Evolutionary conservation across 2,329 filamentous ascomycete genomes (phyloP), one percentile per base, ranked within the genome.

Genomic region (Exophiala dermatitidis): DNA sequence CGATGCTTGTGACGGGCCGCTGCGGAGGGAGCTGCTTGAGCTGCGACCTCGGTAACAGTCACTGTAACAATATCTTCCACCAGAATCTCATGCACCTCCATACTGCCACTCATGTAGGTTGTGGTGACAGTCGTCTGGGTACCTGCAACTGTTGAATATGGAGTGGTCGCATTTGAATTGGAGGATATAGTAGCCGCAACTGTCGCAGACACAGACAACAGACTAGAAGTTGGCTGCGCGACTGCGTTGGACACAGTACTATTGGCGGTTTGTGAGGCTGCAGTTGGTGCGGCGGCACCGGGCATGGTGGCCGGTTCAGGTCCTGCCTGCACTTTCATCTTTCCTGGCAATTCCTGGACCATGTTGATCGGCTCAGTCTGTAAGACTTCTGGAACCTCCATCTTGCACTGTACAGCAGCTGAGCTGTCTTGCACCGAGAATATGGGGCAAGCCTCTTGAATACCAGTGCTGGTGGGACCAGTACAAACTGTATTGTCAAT

Each of bases 371-470:
- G 29, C 56, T 94, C 88, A 5, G 73, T 58, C 1, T 68, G 65
- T 19, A 93, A 67, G 0, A 65, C 61, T 0, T 69, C 57, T 2
- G 86, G 85, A 1, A 83, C 57, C 0, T 79, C 66, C 65, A 91
- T 78, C 47, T 75, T 73, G 74, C 90, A 95, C 53, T 79, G 62
- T 1, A 67, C 62, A 64, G 79, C 76, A 45, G 32, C 34, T 0
- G 70, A 68, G 29, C 82, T 75, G 48, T 69, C 70, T 67, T 90
- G 82, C 51, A 94, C 74, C 48, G 77, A 73, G 71, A 96, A 95
- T 31, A 93, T 62, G 0, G 80, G 71, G 72, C 90, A 96, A 68
- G 90, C 88, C 41, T 77, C 64, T 43, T 95, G 81, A 40, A 74
- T 64, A 33, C 90, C 90, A 12, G 43, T 43, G n/a, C 49, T 47